Percentiles rank a stretch among this genome's conserved stretches.
These are phyloP conservation scores for Xylaria sp. DNA, from an alignment of 2,329 filamentous ascomycete species.

Conservation along the genomic window DNA sequence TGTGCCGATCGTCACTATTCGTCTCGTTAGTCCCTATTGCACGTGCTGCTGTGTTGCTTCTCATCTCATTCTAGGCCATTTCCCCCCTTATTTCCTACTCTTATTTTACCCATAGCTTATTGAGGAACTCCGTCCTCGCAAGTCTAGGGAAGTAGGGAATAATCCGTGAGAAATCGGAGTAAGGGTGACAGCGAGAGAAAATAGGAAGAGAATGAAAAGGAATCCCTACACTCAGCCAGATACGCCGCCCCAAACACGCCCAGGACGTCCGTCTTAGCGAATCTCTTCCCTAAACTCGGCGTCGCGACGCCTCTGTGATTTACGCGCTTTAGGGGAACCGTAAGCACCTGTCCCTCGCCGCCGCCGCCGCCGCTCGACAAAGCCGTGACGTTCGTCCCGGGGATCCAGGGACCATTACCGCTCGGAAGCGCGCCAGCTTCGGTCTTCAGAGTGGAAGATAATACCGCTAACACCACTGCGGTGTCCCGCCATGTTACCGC, in stretches of 20 bases:
- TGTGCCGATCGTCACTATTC: constrained; percentile 57
- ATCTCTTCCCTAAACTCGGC: constrained; percentile 46
- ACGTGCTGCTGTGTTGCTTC: not conserved
- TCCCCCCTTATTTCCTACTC: not conserved
- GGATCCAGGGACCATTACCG: constrained; percentile 22
- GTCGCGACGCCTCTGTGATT: constrained; percentile 43
- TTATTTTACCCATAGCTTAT: not conserved
- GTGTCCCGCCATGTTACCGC: constrained; percentile 12
- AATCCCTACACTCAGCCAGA: constrained; percentile 46
- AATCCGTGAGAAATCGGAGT: not conserved
- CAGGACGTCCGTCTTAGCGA: constrained; percentile 46
- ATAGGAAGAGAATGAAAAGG: not conserved
- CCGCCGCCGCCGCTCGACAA: constrained; percentile 34
- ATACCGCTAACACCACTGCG: constrained; percentile 9
- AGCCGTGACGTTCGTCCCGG: constrained; percentile 19
- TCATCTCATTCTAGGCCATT: not conserved
- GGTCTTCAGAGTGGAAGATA: constrained; percentile 19
- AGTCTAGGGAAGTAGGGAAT: no score
- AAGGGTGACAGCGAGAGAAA: not conserved
- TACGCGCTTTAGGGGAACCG: constrained; percentile 47
- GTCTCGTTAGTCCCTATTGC: not conserved
- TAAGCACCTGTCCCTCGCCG: constrained; percentile 37
- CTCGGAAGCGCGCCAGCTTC: constrained; percentile 22
- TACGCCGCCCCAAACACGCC: constrained; percentile 50
- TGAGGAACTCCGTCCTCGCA: not conserved